These are phyloP conservation scores for Bruguiera parviflora DNA, from an alignment of 345 rosid species.

Conservation along the genomic window DNA sequence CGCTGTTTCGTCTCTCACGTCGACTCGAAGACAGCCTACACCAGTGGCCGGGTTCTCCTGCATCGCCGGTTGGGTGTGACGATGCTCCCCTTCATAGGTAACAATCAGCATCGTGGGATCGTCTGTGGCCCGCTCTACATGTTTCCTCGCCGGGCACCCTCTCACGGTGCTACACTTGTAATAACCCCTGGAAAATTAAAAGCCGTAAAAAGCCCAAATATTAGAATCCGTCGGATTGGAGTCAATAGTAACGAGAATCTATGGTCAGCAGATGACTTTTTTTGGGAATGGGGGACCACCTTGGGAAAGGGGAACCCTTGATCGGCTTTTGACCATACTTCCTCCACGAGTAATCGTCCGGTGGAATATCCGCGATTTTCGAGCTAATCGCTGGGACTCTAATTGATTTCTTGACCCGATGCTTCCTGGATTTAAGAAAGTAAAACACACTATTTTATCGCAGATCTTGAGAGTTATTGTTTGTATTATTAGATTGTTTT, in stretches of 20 bases:
- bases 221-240: no score
- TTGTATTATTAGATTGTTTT: no score
- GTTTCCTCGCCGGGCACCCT: slow-evolving; percentile 96
- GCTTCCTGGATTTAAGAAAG: slow-evolving; percentile 45
- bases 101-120: slow-evolving; percentile 87
- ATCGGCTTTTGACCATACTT: slow-evolving; percentile 98
- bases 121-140: slow-evolving; percentile 85
- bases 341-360: slow-evolving; percentile 93
- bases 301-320: slow-evolving; percentile 94
- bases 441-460: background rate
- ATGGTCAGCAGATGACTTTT: no score
- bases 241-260: no score
- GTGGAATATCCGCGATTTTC: slow-evolving; percentile 89
- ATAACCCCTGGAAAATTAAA: slow-evolving; percentile 53
- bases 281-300: slow-evolving; percentile 42
- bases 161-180: slow-evolving; percentile 85
- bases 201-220: no score
- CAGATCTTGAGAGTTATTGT: background rate
- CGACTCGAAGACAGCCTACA: slow-evolving; percentile 47
- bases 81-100: slow-evolving; percentile 92
- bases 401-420: slow-evolving; percentile 63
- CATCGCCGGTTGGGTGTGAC: slow-evolving; percentile 50
- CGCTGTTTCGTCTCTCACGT: slow-evolving; percentile 9
- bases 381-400: slow-evolving; percentile 88
- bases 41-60: slow-evolving; percentile 37